phyloP scores from a whole-genome alignment of 352 stramenopile species.

The Phytophthora tubulina region DNA sequence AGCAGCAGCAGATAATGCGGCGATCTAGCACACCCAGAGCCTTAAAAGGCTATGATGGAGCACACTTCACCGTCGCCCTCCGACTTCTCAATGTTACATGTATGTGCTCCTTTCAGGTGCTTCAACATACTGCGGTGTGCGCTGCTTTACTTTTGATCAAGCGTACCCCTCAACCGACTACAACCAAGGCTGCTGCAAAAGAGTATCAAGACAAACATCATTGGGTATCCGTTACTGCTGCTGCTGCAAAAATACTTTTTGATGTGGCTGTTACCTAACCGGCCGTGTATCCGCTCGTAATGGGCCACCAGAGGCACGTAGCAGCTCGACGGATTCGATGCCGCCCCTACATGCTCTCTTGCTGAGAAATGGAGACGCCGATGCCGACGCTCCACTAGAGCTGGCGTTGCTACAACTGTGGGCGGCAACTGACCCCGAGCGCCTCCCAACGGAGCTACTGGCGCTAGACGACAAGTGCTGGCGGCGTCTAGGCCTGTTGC shows the following conservation, averaged over 20 bases:
- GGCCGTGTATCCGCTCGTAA: conserved; percentile 29
- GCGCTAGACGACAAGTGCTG: conserved; percentile 34
- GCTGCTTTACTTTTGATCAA: no score
- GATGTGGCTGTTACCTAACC: conserved; percentile 33
- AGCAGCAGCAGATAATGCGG: no score
- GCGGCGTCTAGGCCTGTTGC: conserved; percentile 33
- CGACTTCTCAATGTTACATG: no score
- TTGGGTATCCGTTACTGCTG: conserved; percentile 2
- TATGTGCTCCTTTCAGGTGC: no score
- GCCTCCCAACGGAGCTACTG: conserved; percentile 23
- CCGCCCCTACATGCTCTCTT: conserved; percentile 26
- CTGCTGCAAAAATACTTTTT: conserved; percentile 34
- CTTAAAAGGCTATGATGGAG: no score
- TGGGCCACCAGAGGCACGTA: conserved; percentile 9
- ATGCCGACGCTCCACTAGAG: conserved; percentile 32
- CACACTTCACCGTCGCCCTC: no score
- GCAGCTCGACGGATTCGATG: conserved; percentile 8
- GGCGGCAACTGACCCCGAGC: conserved; percentile 19
- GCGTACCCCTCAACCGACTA: no score
- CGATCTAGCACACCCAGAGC: no score
- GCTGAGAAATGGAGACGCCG: conserved; percentile 6
- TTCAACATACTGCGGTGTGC: no score
- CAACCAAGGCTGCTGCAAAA: no score
- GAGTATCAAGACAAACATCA: neutral
- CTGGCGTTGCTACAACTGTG: conserved; percentile 38